A percentile compares a stretch with the other conserved stretches of the same genome.
phyloP scores from a whole-genome alignment of 2,329 filamentous ascomycete species.

The Paradendryphiella salina region DNA sequence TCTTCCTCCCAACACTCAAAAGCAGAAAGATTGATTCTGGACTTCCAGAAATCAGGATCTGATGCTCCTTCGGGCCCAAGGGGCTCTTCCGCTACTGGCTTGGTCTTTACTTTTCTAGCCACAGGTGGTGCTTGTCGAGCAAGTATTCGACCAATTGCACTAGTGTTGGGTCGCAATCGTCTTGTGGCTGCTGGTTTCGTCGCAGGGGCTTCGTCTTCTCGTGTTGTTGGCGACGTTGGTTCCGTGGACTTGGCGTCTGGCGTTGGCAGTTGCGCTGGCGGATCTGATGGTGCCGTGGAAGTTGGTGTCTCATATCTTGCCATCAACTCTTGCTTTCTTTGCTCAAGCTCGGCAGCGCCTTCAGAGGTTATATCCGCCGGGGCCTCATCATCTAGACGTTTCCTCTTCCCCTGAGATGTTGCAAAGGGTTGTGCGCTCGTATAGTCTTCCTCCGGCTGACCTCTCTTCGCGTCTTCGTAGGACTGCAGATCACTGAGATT shows the following conservation, averaged over 20 bases:
- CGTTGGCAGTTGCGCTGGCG: not conserved
- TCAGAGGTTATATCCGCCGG: constrained; percentile 2
- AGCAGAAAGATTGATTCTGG: constrained; percentile 73
- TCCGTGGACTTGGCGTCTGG: constrained; percentile 5
- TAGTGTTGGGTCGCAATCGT: constrained; percentile 31
- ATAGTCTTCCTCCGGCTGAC: not conserved
- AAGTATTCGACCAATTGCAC: constrained; percentile 38
- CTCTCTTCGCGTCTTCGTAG: constrained; percentile 48
- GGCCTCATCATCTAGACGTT: constrained; percentile 30
- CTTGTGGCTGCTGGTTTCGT: constrained; percentile 21
- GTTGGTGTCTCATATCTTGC: constrained; percentile 18
- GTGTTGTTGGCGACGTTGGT: not conserved
- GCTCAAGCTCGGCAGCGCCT: constrained; percentile 24
- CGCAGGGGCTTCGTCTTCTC: constrained; percentile 1
- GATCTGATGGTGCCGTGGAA: not conserved
- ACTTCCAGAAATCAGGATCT: constrained; percentile 69
- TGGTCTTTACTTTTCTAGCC: constrained; percentile 26
- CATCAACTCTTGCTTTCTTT: constrained; percentile 31
- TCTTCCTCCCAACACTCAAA: constrained; percentile 76
- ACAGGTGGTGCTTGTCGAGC: constrained; percentile 33
- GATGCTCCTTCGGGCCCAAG: constrained; percentile 40
- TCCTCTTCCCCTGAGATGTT: constrained; percentile 26
- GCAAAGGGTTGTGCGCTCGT: constrained; percentile 10
- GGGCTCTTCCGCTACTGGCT: constrained; percentile 21
- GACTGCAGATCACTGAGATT: constrained; percentile 55